Base-by-base conservation (phyloP, 2,329 filamentous ascomycete genomes). In the Zymoseptoria brevis region DNA sequence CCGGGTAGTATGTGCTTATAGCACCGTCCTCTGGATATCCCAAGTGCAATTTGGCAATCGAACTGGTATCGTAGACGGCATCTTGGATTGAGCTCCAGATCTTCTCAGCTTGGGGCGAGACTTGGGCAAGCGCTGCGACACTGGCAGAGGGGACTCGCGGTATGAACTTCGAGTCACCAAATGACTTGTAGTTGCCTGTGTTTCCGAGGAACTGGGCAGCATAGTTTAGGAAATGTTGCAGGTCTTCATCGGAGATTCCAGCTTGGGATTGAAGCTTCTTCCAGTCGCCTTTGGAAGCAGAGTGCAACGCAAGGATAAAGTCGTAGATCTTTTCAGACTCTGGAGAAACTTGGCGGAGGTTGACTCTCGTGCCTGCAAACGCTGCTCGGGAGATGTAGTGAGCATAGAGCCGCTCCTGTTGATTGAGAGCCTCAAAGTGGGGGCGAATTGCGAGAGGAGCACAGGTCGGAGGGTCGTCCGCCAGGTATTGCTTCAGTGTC, bases 401-500 rank as follows among this genome's bases (percentile, higher is more conserved):
- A 22, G 68, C 68, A 49, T 71, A 71, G 71, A 88, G 86, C 79
- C 93, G 91, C 78, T 96, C 85, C 52, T 65, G 56, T 53, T 60
- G 56, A 11, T 60, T 61, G 62, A 94, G 75, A 41, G 86, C 84
- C 57, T 93, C 88, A 69, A 97, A 99, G 76, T 97, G 93, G 72
- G 90, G 89, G 77, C 90, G 90, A 73, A 97, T 94, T 73, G 90
- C 87, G 54, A 99, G 83, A 53, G 87, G 85, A 60, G 96, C 93
- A 58, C 96, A 85, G 54, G 87, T 88, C 0, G 94, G 94, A 52
- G 94, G 94, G 64, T 87, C 87, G 75, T 99, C 94, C 53, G 94
- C 92, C 62, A 96, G 82, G 74, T 96, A 96, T 72, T 96, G 88
- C 73, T 78, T 77, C 50, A 79, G 72, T 6, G 73, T 73, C 45